These are phyloP conservation scores for Cystobasidiopsis lactophilus DNA, from an alignment of 768 basidiomycete species.

Conservation along the genomic window DNA sequence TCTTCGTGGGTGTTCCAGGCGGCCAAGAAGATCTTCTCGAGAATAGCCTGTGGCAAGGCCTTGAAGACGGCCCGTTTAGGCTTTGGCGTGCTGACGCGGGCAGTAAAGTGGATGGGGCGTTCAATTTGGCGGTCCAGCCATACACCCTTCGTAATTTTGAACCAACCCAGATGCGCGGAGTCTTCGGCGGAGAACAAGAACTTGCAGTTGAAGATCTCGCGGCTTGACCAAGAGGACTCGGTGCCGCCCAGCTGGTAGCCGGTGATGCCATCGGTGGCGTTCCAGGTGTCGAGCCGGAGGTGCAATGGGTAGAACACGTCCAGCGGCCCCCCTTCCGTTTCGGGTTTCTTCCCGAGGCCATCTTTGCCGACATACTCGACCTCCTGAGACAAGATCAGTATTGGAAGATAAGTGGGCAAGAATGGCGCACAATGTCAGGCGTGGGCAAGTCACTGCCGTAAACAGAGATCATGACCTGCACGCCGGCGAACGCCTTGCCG, in stretches of 20 bases:
- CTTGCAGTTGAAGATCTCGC: not conserved
- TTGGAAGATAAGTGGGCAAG: not conserved
- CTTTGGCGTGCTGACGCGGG: not conserved
- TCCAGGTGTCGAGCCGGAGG: slow-evolving; percentile 1
- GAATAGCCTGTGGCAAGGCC: not conserved
- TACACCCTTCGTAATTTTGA: not conserved
- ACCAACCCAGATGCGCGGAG: not conserved
- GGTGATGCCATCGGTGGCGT: not conserved
- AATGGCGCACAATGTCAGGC: not conserved
- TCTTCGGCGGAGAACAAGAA: not conserved
- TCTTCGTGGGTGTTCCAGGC: not conserved
- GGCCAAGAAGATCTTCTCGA: not conserved
- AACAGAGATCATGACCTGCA: not conserved
- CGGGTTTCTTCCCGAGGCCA: not conserved
- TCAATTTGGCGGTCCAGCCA: too few species aligned
- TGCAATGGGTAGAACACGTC: not conserved
- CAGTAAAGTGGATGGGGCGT: not conserved
- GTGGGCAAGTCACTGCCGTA: not conserved
- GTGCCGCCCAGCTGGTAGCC: not conserved
- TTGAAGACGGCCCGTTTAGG: not conserved
- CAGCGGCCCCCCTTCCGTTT: not conserved
- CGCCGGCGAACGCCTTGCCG: not conserved
- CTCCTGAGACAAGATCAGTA: not conserved
- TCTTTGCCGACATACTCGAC: not conserved
- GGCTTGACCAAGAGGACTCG: not conserved